phyloP scores from a whole-genome alignment of 768 basidiomycete genomes.

The Naganishia randhawae region DNA sequence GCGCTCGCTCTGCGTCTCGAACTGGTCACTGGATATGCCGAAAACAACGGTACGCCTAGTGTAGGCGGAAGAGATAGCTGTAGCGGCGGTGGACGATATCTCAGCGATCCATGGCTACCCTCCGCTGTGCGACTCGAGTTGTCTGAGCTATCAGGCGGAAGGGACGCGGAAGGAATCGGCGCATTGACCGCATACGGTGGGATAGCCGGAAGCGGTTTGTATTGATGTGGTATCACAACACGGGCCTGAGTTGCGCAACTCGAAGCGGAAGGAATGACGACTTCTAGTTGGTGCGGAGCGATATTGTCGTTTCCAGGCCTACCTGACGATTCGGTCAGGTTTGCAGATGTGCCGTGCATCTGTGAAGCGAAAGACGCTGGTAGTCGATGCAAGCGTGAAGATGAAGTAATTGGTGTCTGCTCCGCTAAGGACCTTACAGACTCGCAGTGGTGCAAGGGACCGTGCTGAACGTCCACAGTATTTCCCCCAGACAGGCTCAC shows the following conservation, averaged over 20 bases:
- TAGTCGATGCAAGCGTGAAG: neutral
- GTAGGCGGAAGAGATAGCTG: neutral
- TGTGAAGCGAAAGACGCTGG: neutral
- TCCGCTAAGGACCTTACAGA: neutral
- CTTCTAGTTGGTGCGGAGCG: neutral
- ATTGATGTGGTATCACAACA: neutral
- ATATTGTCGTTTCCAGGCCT: no score
- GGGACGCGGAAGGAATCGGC: neutral
- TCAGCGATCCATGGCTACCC: neutral
- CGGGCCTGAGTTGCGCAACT: neutral
- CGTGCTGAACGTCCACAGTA: neutral
- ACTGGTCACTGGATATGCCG: conserved; percentile 12
- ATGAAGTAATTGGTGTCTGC: neutral
- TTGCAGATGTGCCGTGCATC: neutral
- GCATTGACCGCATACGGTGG: neutral
- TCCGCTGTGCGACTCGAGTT: neutral
- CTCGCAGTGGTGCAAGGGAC: neutral
- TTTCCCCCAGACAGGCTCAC: neutral
- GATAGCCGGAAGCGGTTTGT: conserved; percentile 6
- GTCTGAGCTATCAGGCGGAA: no score
- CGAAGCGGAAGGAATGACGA: neutral
- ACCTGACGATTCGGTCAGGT: neutral
- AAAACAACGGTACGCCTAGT: conserved; percentile 7
- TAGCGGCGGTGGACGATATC: neutral
- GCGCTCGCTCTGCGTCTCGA: conserved; percentile 3